Evolutionary conservation across 805 yeast genomes (phyloP).

Genomic region (Barnettozyma sp.): DNA sequence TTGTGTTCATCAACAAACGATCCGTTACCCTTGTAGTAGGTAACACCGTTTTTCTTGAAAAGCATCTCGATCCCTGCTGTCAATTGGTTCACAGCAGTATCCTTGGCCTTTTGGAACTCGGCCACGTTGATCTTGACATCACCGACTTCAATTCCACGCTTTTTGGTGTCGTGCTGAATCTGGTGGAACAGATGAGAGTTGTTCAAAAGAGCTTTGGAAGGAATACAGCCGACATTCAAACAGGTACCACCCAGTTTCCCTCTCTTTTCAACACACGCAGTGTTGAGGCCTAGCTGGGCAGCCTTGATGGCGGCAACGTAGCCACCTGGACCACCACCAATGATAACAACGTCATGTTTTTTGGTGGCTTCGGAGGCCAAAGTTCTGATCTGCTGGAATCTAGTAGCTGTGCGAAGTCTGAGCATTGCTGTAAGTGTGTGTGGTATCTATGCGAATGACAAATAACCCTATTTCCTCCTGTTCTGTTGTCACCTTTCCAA

Average conservation of each 20-base stretch:
- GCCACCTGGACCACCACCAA: slow-evolving; percentile 99
- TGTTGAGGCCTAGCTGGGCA: slow-evolving; percentile 89
- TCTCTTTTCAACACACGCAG: slow-evolving; percentile 96
- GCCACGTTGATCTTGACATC: slow-evolving; percentile 70
- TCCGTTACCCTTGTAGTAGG: slow-evolving; percentile 90
- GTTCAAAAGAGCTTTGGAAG: slow-evolving; percentile 92
- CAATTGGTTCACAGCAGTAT: slow-evolving; percentile 78
- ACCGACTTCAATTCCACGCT: slow-evolving; percentile 85
- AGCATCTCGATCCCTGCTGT: slow-evolving; percentile 93
- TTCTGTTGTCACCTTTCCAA: no score
- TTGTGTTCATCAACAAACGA: slow-evolving; percentile 77
- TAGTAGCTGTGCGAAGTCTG: slow-evolving; percentile 3
- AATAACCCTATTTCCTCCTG: no score
- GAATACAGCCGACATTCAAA: slow-evolving; percentile 97
- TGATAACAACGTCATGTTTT: slow-evolving; percentile 85
- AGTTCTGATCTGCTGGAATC: slow-evolving; percentile 10
- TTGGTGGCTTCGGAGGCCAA: slow-evolving; percentile 17
- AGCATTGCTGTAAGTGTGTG: slow-evolving; percentile 1
- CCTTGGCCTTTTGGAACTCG: slow-evolving; percentile 86
- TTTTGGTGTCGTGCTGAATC: slow-evolving; percentile 73
- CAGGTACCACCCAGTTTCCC: slow-evolving; percentile 98
- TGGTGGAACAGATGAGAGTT: slow-evolving; percentile 91
- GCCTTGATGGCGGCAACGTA: slow-evolving; percentile 98
- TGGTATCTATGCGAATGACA: no score
- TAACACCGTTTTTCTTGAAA: slow-evolving; percentile 92